Evolutionary conservation across 1,284 basidiomycete genomes (phyloP).

Genomic region (Trametes pubescens): DNA sequence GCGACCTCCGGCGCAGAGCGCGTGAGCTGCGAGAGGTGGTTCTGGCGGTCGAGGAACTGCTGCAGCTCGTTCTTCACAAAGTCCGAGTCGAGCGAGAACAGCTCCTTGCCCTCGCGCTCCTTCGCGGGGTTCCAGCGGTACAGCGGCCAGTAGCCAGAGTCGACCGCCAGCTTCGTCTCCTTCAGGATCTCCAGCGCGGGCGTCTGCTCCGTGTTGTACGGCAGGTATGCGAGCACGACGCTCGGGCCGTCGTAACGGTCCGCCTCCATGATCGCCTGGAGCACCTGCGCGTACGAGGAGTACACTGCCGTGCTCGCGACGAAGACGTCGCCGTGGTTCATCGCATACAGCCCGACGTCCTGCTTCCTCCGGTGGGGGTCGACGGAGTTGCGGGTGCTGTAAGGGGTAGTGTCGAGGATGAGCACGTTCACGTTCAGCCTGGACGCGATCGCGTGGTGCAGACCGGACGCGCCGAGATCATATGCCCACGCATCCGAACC

Average conservation of each 20-base stretch:
- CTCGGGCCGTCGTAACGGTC: conserved; percentile 92
- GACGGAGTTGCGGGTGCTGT: conserved; percentile 74
- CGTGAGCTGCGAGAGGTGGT: conserved; percentile 93
- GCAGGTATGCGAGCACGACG: conserved; percentile 94
- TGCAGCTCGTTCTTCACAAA: conserved; percentile 95
- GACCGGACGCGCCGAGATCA: conserved; percentile 94
- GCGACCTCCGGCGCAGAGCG: conserved; percentile 84
- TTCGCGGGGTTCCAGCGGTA: conserved; percentile 97
- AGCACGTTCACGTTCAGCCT: conserved; percentile 94
- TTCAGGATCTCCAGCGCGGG: conserved; percentile 91
- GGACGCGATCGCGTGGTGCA: conserved; percentile 94
- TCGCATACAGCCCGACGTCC: conserved; percentile 95
- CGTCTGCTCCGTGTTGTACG: conserved; percentile 81
- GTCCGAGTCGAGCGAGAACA: conserved; percentile 94
- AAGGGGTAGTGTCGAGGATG: conserved; percentile 93
- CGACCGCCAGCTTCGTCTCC: conserved; percentile 97
- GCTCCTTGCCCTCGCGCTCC: conserved; percentile 78
- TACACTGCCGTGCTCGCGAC: conserved; percentile 97
- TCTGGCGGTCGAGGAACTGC: conserved; percentile 95
- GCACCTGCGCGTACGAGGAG: conserved; percentile 94
- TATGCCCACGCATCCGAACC: conserved; percentile 98
- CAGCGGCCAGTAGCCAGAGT: conserved; percentile 97
- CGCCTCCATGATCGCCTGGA: conserved; percentile 93
- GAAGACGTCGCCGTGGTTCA: conserved; percentile 98
- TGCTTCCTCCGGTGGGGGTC: conserved; percentile 86